These are phyloP conservation scores for Persicaria tinctoria DNA, from an alignment of 148 eudicot genomes.

Conservation along the genomic window DNA sequence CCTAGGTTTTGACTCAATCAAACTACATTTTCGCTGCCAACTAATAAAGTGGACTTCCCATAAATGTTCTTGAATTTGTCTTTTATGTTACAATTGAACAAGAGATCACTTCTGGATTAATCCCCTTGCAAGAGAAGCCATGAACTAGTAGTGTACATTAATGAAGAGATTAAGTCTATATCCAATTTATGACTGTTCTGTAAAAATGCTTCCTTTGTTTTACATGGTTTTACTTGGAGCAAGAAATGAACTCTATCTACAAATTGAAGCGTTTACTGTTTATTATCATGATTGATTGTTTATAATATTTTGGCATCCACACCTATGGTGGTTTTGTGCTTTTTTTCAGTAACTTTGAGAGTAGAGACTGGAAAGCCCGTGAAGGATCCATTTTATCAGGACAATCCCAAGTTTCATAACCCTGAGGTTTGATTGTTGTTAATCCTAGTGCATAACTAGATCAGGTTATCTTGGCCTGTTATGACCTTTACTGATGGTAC, in stretches of 20 bases:
- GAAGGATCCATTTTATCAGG: constrained; percentile 62
- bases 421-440: constrained; percentile 45
- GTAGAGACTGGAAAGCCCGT: constrained; percentile 61
- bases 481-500: neutral
- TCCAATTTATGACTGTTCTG: too few relatives aligned
- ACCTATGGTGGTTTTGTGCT: neutral
- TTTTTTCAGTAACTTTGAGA: constrained; percentile 42
- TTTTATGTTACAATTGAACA: too few relatives aligned
- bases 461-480: neutral
- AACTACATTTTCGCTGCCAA: neutral
- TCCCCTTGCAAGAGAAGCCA: too few relatives aligned
- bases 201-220: too few relatives aligned
- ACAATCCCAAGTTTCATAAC: constrained; percentile 37
- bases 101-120: too few relatives aligned
- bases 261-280: neutral
- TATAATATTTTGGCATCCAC: neutral
- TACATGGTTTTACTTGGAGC: neutral
- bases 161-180: too few relatives aligned
- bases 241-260: neutral
- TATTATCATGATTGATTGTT: neutral
- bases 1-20: neutral
- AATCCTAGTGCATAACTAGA: neutral
- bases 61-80: neutral
- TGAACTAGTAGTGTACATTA: too few relatives aligned
- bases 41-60: neutral